Conservation (phyloP, 129 eudicot species). For the Gnaphalium uliginosum region DNA sequence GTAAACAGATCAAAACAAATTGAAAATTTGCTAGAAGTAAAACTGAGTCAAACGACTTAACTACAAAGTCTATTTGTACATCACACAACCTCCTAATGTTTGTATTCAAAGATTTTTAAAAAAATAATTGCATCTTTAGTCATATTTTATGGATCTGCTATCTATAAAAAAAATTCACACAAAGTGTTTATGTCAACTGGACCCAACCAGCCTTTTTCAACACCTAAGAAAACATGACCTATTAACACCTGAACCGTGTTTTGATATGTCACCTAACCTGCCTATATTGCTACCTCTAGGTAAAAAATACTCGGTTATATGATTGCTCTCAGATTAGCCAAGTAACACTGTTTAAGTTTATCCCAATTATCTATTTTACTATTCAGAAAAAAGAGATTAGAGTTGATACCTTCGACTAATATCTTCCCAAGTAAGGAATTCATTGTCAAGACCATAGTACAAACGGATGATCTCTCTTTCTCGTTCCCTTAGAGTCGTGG, state of each 20-base stretch:
- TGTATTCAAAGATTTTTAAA: background rate
- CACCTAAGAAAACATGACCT: background rate
- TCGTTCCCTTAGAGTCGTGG: slow-evolving; percentile 59
- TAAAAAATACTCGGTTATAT: no score
- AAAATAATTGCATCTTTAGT: no score
- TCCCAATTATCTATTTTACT: background rate
- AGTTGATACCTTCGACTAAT: slow-evolving; percentile 70
- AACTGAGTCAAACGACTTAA: background rate
- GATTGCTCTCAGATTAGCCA: no score
- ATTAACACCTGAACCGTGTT: background rate
- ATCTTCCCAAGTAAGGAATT: slow-evolving; percentile 97
- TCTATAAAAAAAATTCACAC: no score
- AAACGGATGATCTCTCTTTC: slow-evolving; percentile 82
- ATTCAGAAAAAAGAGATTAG: background rate
- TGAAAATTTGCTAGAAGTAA: background rate
- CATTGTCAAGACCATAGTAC: slow-evolving; percentile 89
- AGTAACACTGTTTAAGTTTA: background rate
- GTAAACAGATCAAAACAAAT: background rate
- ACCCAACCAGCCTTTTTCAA: background rate
- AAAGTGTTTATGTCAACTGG: background rate
- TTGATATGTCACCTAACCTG: background rate
- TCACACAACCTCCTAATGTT: background rate
- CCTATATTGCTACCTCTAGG: background rate
- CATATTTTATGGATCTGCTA: background rate
- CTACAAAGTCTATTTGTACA: background rate